Evolutionary conservation across 2,329 filamentous ascomycete genomes (phyloP).

Genomic region (Fusarium zealandicum): DNA sequence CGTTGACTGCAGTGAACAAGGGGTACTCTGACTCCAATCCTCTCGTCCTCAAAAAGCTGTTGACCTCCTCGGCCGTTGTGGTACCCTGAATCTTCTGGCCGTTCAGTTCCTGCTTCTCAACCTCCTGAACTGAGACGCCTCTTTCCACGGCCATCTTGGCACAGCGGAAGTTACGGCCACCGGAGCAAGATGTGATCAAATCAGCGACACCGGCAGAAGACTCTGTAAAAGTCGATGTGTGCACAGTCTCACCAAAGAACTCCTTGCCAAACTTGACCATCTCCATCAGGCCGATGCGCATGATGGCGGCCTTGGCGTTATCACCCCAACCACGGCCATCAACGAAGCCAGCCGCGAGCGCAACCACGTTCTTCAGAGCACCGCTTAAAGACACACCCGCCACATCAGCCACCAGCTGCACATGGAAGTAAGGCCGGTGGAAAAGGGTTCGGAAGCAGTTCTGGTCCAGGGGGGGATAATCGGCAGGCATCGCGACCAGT

Average conservation of each 20-base stretch:
- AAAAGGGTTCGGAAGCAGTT: slow-evolving; percentile 84
- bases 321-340: slow-evolving; percentile 97
- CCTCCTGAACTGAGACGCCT: slow-evolving; percentile 80
- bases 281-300: slow-evolving; percentile 94
- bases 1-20: slow-evolving; percentile 87
- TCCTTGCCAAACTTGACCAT: slow-evolving; percentile 95
- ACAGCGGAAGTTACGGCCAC: slow-evolving; percentile 92
- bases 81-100: slow-evolving; percentile 97
- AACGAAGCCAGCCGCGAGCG: slow-evolving; percentile 91
- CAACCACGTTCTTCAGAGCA: slow-evolving; percentile 96
- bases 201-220: slow-evolving; percentile 95
- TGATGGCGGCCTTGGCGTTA: slow-evolving; percentile 98
- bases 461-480: slow-evolving; percentile 89
- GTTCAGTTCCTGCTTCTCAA: slow-evolving; percentile 89
- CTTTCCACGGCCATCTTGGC: slow-evolving; percentile 86
- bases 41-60: slow-evolving; percentile 82
- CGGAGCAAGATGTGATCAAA: slow-evolving; percentile 90
- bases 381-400: slow-evolving; percentile 94
- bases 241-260: slow-evolving; percentile 86
- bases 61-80: slow-evolving; percentile 88
- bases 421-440: slow-evolving; percentile 97
- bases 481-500: slow-evolving; percentile 77
- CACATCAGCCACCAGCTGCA: slow-evolving; percentile 92
- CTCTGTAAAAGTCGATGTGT: slow-evolving; percentile 90
- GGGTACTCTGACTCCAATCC: slow-evolving; percentile 86